Base-by-base conservation (phyloP, 2,329 filamentous ascomycete species). In the Capronia epimyces region DNA sequence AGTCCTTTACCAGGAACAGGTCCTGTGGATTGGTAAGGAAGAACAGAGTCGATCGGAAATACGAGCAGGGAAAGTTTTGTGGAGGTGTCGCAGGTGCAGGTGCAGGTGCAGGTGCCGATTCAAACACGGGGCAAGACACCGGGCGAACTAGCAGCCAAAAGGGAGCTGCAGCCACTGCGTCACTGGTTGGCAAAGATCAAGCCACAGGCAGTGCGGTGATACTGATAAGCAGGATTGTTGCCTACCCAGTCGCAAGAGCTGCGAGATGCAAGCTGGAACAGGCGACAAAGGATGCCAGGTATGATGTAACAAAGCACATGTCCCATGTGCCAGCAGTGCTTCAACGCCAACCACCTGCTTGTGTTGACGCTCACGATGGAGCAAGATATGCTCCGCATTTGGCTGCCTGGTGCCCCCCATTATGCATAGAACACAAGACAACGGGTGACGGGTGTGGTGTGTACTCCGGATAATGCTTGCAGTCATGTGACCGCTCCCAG, bases 151-250 rank as follows among this genome's bases (percentile, higher is more conserved):
- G 15, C 29, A 36, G 15, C n/a, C 10, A 37, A 46, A 7, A 37
- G 40, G 39, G 27, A 25, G 22, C 16, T 37, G 34, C 24, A 39
- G 49, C 49, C 25, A 52, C 29, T 52, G 49, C 49, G 49, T 52
- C 49, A 52, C 49, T 20, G 15, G 27, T 10, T 32, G 29, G 12
- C 48, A 46, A 29, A 31, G 15, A 32, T 34, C 43, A 46, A 42
- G 37, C 16, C 16, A 39, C 36, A 3, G 36, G 15, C 36, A 6
- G 36, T 3, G 22, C 25, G 44, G 31, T 25, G 18, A 8, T 31
- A 46, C 44, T 29, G 44, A 46, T 46, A 46, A 46, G 44, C 43
- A 31, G 25, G 41, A 24, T 42, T 42, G 20, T 42, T 4, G 20
- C 8, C 15, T 20, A 15, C 13, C 6, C n/a, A n/a, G n/a, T n/a